Evolutionary conservation across 441 rosid species (phyloP), one percentile per base, ranked within the genome.

Genomic region (Populus trichocarpa): DNA sequence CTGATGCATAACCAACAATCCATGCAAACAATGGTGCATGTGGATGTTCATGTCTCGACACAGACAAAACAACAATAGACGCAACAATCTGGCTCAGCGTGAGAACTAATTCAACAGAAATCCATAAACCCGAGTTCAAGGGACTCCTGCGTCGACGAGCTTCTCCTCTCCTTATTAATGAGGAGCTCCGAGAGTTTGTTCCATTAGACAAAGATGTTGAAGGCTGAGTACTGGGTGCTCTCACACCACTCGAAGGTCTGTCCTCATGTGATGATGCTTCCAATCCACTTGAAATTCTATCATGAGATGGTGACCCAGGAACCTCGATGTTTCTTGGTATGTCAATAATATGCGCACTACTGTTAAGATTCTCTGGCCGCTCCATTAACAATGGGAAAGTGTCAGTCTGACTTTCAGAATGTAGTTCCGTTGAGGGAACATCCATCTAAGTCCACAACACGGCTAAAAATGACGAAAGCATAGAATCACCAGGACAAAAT

Each of bases 1-100:
- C 99, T 79, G 89, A 88, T 25, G 98, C 94, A 86, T 96, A 96
- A 77, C 97, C 98, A 50, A 96, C 90, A 40, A 96, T 86, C 99
- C 99, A 96, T n/a, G 85, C 86, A 72, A 88, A 86, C 80, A 96
- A 79, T 8, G 98, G 99, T 12, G 98, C 88, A 67, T 76, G 93
- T 6, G 96, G 93, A 78, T 89, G 86, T 81, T 96, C 98, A 81
- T 90, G 79, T 81, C 90, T 92, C 1, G 98, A 92, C 84, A 89
- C 74, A 35, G 95, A 86, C 84, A 92, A 86, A 71, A 96, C 96
- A 64, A 93, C 85, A 67, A 90, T 57, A 18, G 99, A 90, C 35
- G 98, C 98, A 79, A 91, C 79, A 81, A 96, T 91, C 87, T 96
- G 99, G 77, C 98, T 87, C 76, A 94, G 64, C 8, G 98, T 94